Percentiles rank a stretch among this genome's conserved stretches.
Evolutionary conservation across 2,329 filamentous ascomycete genomes (phyloP).

Genomic region (Daldinia sp.): DNA sequence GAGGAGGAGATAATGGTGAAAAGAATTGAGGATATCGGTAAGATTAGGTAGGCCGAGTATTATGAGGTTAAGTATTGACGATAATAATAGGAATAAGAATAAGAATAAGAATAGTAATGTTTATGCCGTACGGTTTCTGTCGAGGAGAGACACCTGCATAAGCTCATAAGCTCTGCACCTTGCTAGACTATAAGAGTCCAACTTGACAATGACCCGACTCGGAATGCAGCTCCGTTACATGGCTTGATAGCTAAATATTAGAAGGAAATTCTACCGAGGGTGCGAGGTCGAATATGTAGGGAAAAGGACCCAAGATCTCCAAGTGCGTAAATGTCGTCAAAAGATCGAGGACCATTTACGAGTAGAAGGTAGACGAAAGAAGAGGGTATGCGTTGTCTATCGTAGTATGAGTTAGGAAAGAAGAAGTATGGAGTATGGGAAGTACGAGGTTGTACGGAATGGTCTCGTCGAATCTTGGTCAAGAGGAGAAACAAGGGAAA

Average conservation of each 20-base stretch:
- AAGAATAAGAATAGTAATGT: too few species aligned
- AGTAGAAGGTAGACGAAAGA: conserved; percentile 12
- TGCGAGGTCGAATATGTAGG: conserved; percentile 10
- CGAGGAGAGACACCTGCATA: conserved; percentile 42
- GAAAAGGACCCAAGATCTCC: not conserved
- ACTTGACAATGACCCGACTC: conserved; percentile 46
- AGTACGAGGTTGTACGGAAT: conserved; percentile 43
- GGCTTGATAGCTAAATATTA: conserved; percentile 36
- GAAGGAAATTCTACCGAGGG: conserved; percentile 11
- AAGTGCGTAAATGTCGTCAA: conserved; percentile 3
- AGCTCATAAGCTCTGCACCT: conserved; percentile 45
- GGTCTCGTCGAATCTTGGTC: conserved; percentile 41
- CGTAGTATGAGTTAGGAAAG: conserved; percentile 12
- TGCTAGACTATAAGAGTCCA: conserved; percentile 47
- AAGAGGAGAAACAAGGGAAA: conserved; percentile 44
- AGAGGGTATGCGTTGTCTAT: conserved; percentile 7
- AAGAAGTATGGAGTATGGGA: conserved; percentile 35
- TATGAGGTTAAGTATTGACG: conserved; percentile 1
- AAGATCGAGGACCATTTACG: conserved; percentile 19
- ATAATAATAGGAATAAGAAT: conserved; percentile 20
- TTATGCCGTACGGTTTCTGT: conserved; percentile 27
- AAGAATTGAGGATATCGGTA: conserved; percentile 5
- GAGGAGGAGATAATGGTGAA: conserved; percentile 7
- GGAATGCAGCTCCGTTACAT: conserved; percentile 47
- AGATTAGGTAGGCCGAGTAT: conserved; percentile 3